These are phyloP conservation scores for Ophiostoma triangulosporum DNA, from an alignment of 2,329 filamentous ascomycete species.

Conservation along the genomic window DNA sequence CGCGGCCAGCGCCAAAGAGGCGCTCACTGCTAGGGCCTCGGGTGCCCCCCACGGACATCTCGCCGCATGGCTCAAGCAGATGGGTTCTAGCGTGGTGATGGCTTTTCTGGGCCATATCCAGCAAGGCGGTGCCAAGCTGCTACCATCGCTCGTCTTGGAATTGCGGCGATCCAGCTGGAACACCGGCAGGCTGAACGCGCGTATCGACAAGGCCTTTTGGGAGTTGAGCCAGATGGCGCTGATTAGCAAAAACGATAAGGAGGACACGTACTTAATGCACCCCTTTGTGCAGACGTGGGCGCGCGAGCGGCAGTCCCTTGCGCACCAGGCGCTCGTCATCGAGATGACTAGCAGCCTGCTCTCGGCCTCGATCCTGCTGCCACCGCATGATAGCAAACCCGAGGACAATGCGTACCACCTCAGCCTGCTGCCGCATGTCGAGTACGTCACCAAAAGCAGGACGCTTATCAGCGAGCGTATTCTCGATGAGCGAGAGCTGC, in stretches of 20 bases:
- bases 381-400: not conserved
- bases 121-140: not conserved
- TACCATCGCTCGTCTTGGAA: not conserved
- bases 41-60: not conserved
- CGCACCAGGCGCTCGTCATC: not conserved
- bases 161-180: not conserved
- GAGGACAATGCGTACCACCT: not conserved
- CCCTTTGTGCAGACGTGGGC: conserved; percentile 3
- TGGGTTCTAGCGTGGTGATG: not conserved
- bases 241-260: not conserved
- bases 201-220: not conserved
- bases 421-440: not conserved
- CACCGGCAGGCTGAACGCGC: not conserved
- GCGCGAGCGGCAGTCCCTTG: not conserved
- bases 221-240: conserved; percentile 3
- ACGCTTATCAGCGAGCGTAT: not conserved
- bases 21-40: not conserved
- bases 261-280: conserved; percentile 3
- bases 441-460: not conserved
- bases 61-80: not conserved
- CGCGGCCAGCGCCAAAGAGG: not conserved
- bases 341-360: not conserved
- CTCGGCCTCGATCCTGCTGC: not conserved
- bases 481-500: not conserved
- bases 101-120: not conserved